Conservation (phyloP, 139 green algal species). For the Tetradesmus lagerheimii region DNA sequence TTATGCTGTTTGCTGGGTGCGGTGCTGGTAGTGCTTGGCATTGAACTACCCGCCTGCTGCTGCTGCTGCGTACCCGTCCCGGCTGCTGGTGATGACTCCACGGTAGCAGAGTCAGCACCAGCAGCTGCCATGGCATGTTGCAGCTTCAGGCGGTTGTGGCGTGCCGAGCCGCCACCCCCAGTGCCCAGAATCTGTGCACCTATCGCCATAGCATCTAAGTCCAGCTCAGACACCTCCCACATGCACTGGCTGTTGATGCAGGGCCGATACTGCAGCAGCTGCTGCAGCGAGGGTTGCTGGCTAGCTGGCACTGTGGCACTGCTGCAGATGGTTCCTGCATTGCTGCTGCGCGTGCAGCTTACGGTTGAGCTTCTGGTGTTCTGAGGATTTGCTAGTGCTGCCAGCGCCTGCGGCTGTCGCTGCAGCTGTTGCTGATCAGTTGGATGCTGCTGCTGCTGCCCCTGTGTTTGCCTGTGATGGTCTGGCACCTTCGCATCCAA, state of each 20-base stretch:
- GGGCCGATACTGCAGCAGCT: slow-evolving; percentile 13
- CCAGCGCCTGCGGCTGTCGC: neutral
- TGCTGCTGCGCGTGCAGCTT: neutral
- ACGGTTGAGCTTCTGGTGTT: neutral
- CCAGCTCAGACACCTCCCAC: slow-evolving; percentile 32
- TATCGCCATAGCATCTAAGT: slow-evolving; percentile 46
- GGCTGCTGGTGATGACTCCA: neutral
- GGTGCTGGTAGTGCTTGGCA: neutral
- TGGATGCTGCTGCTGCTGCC: neutral
- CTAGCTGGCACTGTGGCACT: neutral
- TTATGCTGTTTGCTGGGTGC: neutral
- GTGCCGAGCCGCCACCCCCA: slow-evolving; percentile 56
- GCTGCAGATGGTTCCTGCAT: neutral
- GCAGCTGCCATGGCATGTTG: slow-evolving; percentile 35
- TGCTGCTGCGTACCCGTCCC: neutral
- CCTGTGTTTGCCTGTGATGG: neutral
- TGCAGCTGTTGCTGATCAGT: neutral
- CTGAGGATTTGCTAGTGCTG: neutral
- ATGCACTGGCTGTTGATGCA: neutral
- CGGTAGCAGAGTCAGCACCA: too few relatives aligned
- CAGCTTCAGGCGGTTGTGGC: slow-evolving; percentile 52
- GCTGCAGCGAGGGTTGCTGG: neutral
- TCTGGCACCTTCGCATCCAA: neutral
- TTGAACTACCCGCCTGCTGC: slow-evolving; percentile 23
- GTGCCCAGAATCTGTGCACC: slow-evolving; percentile 56